phyloP scores from a whole-genome alignment of 768 basidiomycete genomes.

The Exidia glandulosa region DNA sequence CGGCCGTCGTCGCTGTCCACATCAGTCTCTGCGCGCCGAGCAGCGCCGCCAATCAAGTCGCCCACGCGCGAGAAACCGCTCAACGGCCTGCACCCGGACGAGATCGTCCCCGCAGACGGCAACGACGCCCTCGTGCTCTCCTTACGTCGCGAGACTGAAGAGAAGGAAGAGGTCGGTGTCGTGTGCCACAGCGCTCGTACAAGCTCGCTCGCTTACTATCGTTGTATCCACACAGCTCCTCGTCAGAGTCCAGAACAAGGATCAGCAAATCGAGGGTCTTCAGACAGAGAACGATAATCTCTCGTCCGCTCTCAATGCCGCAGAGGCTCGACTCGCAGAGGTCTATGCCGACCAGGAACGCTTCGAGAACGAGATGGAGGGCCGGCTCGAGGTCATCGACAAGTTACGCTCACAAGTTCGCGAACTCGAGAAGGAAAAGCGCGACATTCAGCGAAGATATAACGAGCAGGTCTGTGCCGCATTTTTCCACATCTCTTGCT shows the following conservation, averaged over 20 bases:
- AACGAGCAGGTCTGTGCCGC: conserved; percentile 65
- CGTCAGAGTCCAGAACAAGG: conserved; percentile 68
- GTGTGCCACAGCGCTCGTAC: background rate
- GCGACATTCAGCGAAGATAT: conserved; percentile 71
- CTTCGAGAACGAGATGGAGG: conserved; percentile 70
- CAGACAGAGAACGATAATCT: conserved; percentile 55
- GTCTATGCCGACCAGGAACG: conserved; percentile 73
- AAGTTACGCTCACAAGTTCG: conserved; percentile 72
- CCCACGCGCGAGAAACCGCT: background rate
- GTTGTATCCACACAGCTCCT: conserved; percentile 42
- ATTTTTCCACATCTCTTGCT: too few species aligned
- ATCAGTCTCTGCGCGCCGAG: background rate
- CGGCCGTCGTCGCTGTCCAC: background rate
- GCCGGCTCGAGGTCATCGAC: conserved; percentile 72
- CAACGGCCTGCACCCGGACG: background rate
- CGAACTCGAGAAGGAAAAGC: conserved; percentile 81
- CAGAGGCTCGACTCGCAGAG: conserved; percentile 66
- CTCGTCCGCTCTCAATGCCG: conserved; percentile 49
- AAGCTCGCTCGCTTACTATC: background rate
- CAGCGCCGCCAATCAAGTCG: conserved; percentile 2
- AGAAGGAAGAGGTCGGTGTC: conserved; percentile 61
- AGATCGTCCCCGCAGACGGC: background rate
- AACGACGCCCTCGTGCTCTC: conserved; percentile 45
- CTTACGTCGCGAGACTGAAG: conserved; percentile 66
- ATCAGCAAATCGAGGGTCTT: conserved; percentile 51